Evolutionary conservation across 371 early-diverging fungal genomes (phyloP), one percentile per base, ranked within the genome.

Genomic region (Mortierella sp.): DNA sequence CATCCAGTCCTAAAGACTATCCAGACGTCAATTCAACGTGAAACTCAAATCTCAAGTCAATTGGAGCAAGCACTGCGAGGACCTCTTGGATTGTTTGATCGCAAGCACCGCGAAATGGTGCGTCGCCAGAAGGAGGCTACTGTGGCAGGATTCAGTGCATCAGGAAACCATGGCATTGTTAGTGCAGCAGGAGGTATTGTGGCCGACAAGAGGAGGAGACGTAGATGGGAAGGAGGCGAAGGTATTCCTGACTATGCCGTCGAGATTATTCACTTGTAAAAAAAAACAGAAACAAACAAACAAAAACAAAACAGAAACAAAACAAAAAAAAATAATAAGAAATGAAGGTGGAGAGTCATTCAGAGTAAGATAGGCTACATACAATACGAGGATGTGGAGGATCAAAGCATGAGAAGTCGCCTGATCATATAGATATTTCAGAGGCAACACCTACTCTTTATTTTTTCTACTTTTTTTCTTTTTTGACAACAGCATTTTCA

Each of bases 211-310:
- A 86, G 77, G 84, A 84, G 68, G 86, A 86, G 80, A 84, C 85
- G 72, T 76, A 88, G 78, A 80, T 84, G 64, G 86, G 88, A 84
- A 83, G 67, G 89, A 32, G 88, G 87, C 20, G 87, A 89, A 67
- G 90, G 89, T 51, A 84, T 89, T 68, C 89, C 89, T 39, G 87
- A 87, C 49, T 90, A 90, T 84, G 89, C 84, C 75, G 91, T 89
- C 45, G 91, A 90, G 77, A 84, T 88, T 37, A 87, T 90, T 73
- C 87, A 85, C 63, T 81, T 89, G 84, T 90, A 88, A 72, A 68
- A 43, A 30, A 32, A n/a, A 45, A 4, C 8, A n/a, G 18, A 20
- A 9, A 8, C 11, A 61, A 14, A 39, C 22, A 61, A 61, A 37
- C 39, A 61, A 61, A 35, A 61, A 40, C 35, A 26, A 16, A 5